Evolutionary conservation across 345 rosid genomes (phyloP), one percentile per base, ranked within the genome.

Genomic region (Arabidopsis arenosa): DNA sequence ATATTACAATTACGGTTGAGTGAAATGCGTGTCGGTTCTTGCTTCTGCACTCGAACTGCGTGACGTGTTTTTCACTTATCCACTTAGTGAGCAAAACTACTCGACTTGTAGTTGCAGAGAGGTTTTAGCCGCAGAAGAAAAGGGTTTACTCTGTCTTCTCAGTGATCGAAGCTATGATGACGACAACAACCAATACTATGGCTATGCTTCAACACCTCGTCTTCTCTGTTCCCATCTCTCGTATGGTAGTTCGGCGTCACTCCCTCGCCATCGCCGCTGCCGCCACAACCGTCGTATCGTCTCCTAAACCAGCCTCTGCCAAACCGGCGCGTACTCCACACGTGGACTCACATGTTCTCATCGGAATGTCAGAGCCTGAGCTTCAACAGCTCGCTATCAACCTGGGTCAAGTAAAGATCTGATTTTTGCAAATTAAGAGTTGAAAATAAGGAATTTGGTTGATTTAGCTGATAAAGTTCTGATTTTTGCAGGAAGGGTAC

Each of bases 361-460:
- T 93, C 36, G 99, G 97, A 77, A 86, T 90, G 96, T 85, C 97
- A 4, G 98, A 92, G 74, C 83, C 82, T 23, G 97, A 95, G 80
- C 97, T 95, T 72, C 97, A 90, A 53, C 86, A 87, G 76, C 85
- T 95, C 49, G 93, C 98, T 60, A 62, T 85, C 86, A 85, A 88
- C 47, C 81, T 88, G 21, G 98, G 97, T 64, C 94, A 93, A 90
- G 98, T 89, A 78, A 70, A 35, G 36, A 35, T 66, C 43, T 56
- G 14, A 21, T 21, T 21, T 3, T 66, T 62, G n/a, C n/a, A 36
- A 18, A 30, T 15, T 14, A 30, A 15, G n/a, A 18, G 18, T 35
- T n/a, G 48, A 44, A 3, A 18, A 33, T 2, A 33, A 21, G 21
- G 6, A 59, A 12, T 49, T 28, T 43, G 17, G 9, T 41, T 73